Evolutionary conservation across 345 rosid genomes (phyloP), one percentile per base, ranked within the genome.

Genomic region (Arabis hirsuta): DNA sequence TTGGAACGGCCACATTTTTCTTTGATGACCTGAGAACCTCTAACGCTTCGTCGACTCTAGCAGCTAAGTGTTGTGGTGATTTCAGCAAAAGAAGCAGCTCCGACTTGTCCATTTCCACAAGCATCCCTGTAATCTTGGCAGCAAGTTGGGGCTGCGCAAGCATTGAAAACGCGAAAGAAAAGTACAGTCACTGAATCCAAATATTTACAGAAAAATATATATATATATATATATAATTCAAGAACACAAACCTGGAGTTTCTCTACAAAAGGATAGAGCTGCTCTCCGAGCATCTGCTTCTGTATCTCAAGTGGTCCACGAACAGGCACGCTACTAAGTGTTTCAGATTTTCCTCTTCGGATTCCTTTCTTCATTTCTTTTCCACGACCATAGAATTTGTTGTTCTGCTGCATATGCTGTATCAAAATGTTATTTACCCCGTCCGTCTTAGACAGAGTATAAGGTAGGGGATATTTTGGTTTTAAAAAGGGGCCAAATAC

Each of bases 71-170:
- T 47, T 87, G 85, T 0, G 92, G 89, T 3, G 97, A 85, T 65
- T 90, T 86, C 45, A 90, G 39, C 43, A 90, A 63, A 62, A 81
- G 75, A 3, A 88, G 80, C 74, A 88, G 73, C 53, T 91, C 92
- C 3, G 92, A 61, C 36, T 83, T 83, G 80, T 87, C 95, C 95
- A 85, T 87, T 82, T 87, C 90, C 72, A 88, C 55, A 61, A 91
- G 87, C 95, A 88, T 91, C 27, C 90, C 97, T 0, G 97, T 91
- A 31, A 91, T 87, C 78, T 91, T 91, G 10, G 88, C 81, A 12
- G 75, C 95, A 61, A 84, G 86, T 58, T 85, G 85, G 13, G 92
- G 92, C 92, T 91, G 89, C 82, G 72, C 6, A 34, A 44, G 1
- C 2, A 11, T 27, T 42, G 16, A 27, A 55, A 11, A 29, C 26